These are phyloP conservation scores for Austroboletus eburneus DNA, from an alignment of 768 basidiomycete species.

Conservation along the genomic window DNA sequence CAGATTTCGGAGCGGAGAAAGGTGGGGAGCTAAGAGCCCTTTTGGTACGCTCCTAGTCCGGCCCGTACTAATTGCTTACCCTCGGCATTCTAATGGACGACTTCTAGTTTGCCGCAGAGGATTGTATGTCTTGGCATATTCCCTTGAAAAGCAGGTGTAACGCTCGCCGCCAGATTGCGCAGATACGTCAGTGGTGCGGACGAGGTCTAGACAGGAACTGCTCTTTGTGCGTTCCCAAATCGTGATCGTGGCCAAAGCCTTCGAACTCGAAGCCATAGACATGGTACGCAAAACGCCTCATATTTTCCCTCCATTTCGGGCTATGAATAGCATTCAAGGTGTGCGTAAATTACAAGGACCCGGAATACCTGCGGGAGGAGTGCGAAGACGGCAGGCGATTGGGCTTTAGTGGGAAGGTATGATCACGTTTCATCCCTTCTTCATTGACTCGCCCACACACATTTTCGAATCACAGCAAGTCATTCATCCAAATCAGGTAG, in stretches of 20 bases:
- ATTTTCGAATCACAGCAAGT: conserved; percentile 63
- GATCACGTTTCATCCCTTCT: neutral
- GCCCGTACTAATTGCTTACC: neutral
- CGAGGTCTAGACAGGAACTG: conserved; percentile 69
- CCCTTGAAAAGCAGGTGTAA: neutral
- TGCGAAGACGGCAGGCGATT: conserved; percentile 73
- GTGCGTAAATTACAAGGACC: conserved; percentile 82
- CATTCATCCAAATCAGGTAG: conserved; percentile 85
- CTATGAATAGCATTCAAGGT: conserved; percentile 45
- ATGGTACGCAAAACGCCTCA: conserved; percentile 51
- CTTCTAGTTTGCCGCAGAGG: conserved; percentile 87
- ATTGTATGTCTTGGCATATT: conserved; percentile 51
- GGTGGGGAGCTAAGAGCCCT: conserved; percentile 62
- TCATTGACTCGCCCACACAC: conserved; percentile 1
- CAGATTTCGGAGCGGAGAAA: conserved; percentile 35
- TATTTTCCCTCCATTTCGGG: neutral
- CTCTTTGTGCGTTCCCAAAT: conserved; percentile 81
- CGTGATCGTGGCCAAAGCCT: conserved; percentile 79
- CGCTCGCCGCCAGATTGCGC: conserved; percentile 67
- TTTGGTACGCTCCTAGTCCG: conserved; percentile 35
- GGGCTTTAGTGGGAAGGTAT: conserved; percentile 90
- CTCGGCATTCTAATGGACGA: neutral
- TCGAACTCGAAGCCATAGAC: conserved; percentile 81
- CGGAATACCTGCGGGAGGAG: conserved; percentile 63
- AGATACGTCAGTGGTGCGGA: conserved; percentile 77